Conservation (phyloP, 768 basidiomycete genomes). For the Cantharellus anzutake region DNA sequence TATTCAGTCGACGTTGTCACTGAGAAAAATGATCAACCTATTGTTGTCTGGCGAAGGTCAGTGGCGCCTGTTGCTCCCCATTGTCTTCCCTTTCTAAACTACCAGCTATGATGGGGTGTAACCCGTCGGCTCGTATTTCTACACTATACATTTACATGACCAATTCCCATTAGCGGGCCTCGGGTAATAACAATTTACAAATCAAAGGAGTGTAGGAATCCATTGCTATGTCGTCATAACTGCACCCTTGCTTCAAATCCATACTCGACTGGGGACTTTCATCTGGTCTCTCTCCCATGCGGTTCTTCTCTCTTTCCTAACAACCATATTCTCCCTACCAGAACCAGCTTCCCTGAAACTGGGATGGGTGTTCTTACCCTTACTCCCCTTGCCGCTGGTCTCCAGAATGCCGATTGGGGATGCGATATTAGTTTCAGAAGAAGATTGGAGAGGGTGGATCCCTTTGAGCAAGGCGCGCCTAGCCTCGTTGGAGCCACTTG, state of each 20-base stretch:
- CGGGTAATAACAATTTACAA: constrained; percentile 60
- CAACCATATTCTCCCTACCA: too few species aligned
- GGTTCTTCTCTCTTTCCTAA: too few species aligned
- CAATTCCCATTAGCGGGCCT: constrained; percentile 51
- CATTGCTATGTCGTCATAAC: background rate
- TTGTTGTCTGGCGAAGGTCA: constrained; percentile 71
- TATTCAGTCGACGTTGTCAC: constrained; percentile 84
- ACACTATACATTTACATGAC: too few species aligned
- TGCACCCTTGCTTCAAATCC: background rate
- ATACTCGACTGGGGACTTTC: background rate
- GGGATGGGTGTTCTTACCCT: too few species aligned
- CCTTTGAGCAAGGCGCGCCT: too few species aligned
- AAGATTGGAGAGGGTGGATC: too few species aligned
- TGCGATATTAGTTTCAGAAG: too few species aligned
- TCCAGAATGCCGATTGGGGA: too few species aligned
- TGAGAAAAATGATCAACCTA: constrained; percentile 66
- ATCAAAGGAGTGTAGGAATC: background rate
- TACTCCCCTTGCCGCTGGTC: too few species aligned
- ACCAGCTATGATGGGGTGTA: background rate
- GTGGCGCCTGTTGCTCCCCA: constrained; percentile 12
- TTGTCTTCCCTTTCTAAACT: constrained; percentile 9
- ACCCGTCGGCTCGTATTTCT: background rate
- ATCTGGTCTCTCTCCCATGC: too few species aligned
- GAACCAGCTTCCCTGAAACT: too few species aligned
- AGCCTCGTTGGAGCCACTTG: too few species aligned